Percentiles rank a stretch among this genome's conserved stretches.
These are phyloP conservation scores for Ophiorrhiza pumila DNA, from an alignment of 257 asterid species.

Conservation along the genomic window DNA sequence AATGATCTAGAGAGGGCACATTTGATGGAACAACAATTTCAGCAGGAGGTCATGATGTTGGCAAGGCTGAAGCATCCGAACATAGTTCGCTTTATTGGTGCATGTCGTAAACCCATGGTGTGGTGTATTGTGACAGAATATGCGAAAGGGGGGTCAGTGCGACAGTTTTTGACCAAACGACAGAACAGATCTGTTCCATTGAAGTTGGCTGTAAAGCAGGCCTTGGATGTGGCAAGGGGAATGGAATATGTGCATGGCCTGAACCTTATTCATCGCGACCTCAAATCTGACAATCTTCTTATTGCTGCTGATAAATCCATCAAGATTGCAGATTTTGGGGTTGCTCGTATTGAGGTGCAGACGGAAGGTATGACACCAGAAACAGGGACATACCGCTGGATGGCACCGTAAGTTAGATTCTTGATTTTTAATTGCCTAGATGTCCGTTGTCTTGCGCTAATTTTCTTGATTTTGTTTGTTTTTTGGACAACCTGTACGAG, in stretches of 20 bases:
- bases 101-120: slow-evolving; percentile 93
- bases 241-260: slow-evolving; percentile 94
- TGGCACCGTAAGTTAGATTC: slow-evolving; percentile 97
- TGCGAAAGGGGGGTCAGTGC: slow-evolving; percentile 96
- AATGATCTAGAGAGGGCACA: slow-evolving; percentile 77
- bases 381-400: slow-evolving; percentile 99
- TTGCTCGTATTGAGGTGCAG: slow-evolving; percentile 96
- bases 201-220: slow-evolving; percentile 98
- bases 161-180: slow-evolving; percentile 80
- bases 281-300: slow-evolving; percentile 93
- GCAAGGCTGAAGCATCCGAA: slow-evolving; percentile 83
- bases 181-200: slow-evolving; percentile 86
- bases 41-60: slow-evolving; percentile 98
- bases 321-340: slow-evolving; percentile 97
- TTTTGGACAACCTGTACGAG: background rate
- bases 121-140: slow-evolving; percentile 99
- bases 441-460: background rate
- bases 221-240: slow-evolving; percentile 96
- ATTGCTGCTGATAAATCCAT: slow-evolving; percentile 90
- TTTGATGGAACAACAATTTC: slow-evolving; percentile 96
- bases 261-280: slow-evolving; percentile 84
- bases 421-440: background rate
- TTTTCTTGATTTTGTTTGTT: slow-evolving; percentile 2
- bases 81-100: slow-evolving; percentile 93
- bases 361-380: slow-evolving; percentile 99